These are phyloP conservation scores for Phytophthora cajani DNA, from an alignment of 352 stramenopile genomes.

Conservation along the genomic window DNA sequence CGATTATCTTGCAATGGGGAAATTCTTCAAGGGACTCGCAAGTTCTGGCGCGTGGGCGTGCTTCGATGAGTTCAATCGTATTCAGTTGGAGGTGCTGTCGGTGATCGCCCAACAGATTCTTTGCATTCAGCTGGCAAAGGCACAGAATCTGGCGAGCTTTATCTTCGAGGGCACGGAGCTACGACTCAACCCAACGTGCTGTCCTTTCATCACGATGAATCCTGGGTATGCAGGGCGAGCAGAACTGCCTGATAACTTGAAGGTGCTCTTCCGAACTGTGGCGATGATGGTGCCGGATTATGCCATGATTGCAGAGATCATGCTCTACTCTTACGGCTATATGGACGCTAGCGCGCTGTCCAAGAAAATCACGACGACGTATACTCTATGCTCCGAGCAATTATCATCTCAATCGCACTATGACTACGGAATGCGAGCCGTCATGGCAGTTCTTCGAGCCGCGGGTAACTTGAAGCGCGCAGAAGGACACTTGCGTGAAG, in stretches of 20 bases:
- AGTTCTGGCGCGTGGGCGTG: constrained; percentile 92
- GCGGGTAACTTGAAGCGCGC: constrained; percentile 92
- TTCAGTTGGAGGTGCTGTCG: constrained; percentile 92
- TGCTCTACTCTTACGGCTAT: constrained; percentile 95
- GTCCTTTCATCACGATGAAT: constrained; percentile 95
- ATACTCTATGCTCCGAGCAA: constrained; percentile 95
- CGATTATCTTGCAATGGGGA: constrained; percentile 93
- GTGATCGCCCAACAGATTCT: constrained; percentile 94
- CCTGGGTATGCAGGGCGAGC: constrained; percentile 88
- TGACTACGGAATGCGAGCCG: constrained; percentile 95
- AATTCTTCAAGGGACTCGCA: constrained; percentile 95
- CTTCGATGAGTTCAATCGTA: constrained; percentile 95
- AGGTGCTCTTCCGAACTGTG: constrained; percentile 92
- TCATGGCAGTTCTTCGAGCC: constrained; percentile 94
- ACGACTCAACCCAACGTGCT: constrained; percentile 90
- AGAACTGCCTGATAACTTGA: constrained; percentile 93
- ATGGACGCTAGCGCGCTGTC: constrained; percentile 89
- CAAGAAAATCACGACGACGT: constrained; percentile 95
- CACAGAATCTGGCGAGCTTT: constrained; percentile 81
- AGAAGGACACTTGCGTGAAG: constrained; percentile 82
- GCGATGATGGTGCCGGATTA: constrained; percentile 96
- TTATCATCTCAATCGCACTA: constrained; percentile 96
- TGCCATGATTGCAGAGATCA: constrained; percentile 95
- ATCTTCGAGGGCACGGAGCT: constrained; percentile 92
- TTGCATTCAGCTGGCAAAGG: constrained; percentile 90